A percentile compares a stretch with the other conserved stretches of the same genome.
Conservation (phyloP, 805 yeast species). For the Kodamaea kaohsiungensis region DNA sequence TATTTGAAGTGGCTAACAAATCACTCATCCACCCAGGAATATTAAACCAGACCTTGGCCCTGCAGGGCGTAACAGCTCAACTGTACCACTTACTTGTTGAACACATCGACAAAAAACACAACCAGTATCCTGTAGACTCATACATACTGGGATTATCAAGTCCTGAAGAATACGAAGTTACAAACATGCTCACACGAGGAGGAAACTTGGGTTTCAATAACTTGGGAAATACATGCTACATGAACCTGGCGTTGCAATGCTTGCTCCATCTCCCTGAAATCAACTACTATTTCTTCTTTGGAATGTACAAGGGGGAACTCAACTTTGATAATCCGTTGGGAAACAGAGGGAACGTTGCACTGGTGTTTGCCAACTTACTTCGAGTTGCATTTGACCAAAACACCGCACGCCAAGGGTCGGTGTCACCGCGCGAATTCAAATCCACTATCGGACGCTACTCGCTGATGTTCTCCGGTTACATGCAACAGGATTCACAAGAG, state of each 20-base stretch:
- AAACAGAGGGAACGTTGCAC: slow-evolving; percentile 77
- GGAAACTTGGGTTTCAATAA: slow-evolving; percentile 57
- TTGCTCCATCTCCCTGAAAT: slow-evolving; percentile 83
- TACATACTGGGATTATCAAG: background rate
- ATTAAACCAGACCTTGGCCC: slow-evolving; percentile 24
- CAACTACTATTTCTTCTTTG: slow-evolving; percentile 68
- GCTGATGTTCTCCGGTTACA: slow-evolving; percentile 74
- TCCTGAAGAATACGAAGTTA: background rate
- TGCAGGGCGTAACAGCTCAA: slow-evolving; percentile 29
- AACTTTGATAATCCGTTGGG: slow-evolving; percentile 84
- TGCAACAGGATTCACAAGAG: slow-evolving; percentile 94
- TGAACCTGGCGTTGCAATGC: slow-evolving; percentile 94
- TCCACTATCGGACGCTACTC: slow-evolving; percentile 76
- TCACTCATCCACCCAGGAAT: slow-evolving; percentile 27
- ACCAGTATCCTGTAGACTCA: slow-evolving; percentile 6
- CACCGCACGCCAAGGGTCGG: slow-evolving; percentile 16
- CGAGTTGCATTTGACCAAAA: slow-evolving; percentile 51
- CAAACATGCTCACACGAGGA: slow-evolving; percentile 1
- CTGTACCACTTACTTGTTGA: slow-evolving; percentile 34
- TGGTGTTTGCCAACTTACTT: slow-evolving; percentile 69
- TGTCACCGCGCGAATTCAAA: slow-evolving; percentile 77
- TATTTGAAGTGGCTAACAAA: slow-evolving; percentile 30
- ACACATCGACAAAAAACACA: slow-evolving; percentile 17
- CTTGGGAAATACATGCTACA: slow-evolving; percentile 89
- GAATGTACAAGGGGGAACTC: slow-evolving; percentile 61